Evolutionary conservation across 768 basidiomycete species (phyloP), one percentile per base, ranked within the genome.

Genomic region (Tulasnella sp.): DNA sequence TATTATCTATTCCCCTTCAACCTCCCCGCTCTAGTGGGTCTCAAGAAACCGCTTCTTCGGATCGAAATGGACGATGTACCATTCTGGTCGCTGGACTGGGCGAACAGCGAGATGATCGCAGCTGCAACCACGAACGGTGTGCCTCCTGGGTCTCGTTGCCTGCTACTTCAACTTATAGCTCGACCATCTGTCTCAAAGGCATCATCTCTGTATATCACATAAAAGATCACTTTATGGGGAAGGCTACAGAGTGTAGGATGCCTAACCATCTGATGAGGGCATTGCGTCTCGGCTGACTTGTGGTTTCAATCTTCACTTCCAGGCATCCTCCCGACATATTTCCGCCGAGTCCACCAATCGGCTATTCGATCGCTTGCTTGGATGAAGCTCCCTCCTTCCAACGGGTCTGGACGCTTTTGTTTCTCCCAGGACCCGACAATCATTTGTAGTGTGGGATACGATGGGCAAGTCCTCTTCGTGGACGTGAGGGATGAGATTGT

Each of bases 11-110:
- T 22, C 17, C 21, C 49, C 25, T 34, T 22, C 30, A 11, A 44
- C 44, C 30, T 15, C 41, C 11, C 31, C 24, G 21, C 30, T 59
- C 15, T 54, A 87, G 85, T 87, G 9, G 75, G 73, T 55, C 55
- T 84, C 11, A 70, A 80, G 0, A 73, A 83, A 49, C 89, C 92
- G 0, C 66, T 86, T 2, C 51, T 93, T 4, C 78, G 81, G 9
- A 79, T 97, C 1, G 81, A 87, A 64, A 71, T 90, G 1, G 82
- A 84, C 55, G 87, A 90, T 44, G 78, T 87, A 0, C 73, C 76
- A n/a, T 85, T 84, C 66, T 85, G 80, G 78, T 78, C 80, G 15
- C 75, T 96, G 54, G 92, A 96, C 64, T 97, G 92, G 92, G 87
- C 83, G 0, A 91, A 89, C 63, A 88, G 89, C 62, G 83, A 86